A percentile compares a stretch with the other conserved stretches of the same genome.
Conservation (phyloP, 169 alveolate species). For the Plasmodium ovale region DNA sequence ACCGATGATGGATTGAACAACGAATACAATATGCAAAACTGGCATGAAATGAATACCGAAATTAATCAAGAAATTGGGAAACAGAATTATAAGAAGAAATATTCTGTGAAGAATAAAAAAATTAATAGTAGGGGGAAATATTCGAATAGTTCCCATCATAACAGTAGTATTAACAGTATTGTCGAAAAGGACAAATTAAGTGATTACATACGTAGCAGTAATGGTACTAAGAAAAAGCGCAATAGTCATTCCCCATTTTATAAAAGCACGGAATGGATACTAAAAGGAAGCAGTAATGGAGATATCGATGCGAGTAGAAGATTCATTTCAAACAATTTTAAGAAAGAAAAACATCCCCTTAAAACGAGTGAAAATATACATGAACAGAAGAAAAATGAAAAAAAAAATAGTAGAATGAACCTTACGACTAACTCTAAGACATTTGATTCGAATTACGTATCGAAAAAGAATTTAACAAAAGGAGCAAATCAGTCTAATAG, state of each 20-base stretch:
- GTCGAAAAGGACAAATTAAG: not conserved
- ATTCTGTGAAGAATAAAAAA: slow-evolving; percentile 2
- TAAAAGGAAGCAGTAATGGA: not conserved
- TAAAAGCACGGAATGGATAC: not conserved
- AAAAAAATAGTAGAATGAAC: not conserved
- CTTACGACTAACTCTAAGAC: not conserved
- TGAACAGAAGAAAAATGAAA: not conserved
- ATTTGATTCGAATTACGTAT: slow-evolving; percentile 23
- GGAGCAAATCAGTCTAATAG: not conserved
- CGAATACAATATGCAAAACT: slow-evolving; percentile 23
- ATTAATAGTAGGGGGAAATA: not conserved
- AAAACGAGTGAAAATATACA: not conserved
- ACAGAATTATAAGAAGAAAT: slow-evolving; percentile 20
- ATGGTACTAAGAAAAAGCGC: not conserved
- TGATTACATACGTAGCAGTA: slow-evolving; percentile 1
- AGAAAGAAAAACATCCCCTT: not conserved
- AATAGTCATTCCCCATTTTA: not conserved
- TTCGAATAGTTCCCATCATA: not conserved
- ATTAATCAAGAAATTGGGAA: slow-evolving; percentile 17
- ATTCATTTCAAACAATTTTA: not conserved
- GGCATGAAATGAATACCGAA: slow-evolving; percentile 20
- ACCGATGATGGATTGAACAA: slow-evolving; percentile 24
- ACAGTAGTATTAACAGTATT: not conserved
- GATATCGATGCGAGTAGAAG: not conserved
- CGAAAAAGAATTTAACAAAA: slow-evolving; percentile 6